phyloP scores from a whole-genome alignment of 2,329 filamentous ascomycete species.

The Fonsecaea pugnacius region DNA sequence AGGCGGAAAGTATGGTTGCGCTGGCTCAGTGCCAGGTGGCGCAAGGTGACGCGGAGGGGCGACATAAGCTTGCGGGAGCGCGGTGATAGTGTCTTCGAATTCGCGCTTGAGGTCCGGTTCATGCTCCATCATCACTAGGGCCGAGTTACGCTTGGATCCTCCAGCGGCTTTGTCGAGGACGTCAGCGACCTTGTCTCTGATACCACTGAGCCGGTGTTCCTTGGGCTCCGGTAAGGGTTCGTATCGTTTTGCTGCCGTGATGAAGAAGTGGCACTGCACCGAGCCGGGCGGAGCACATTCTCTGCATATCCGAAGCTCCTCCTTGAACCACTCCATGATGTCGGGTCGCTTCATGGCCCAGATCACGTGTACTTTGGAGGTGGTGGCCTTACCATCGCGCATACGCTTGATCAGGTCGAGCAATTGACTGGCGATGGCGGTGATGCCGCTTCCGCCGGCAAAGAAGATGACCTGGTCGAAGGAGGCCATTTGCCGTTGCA shows the following conservation, averaged over 20 bases:
- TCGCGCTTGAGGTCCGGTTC: conserved; percentile 74
- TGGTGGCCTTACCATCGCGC: conserved; percentile 91
- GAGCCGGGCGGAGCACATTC: conserved; percentile 86
- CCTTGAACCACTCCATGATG: conserved; percentile 96
- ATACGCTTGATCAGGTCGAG: conserved; percentile 95
- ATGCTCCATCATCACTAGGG: conserved; percentile 75
- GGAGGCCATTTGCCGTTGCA: conserved; percentile 84
- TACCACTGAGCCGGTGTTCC: conserved; percentile 57
- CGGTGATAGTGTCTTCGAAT: conserved; percentile 76
- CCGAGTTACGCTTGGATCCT: conserved; percentile 83
- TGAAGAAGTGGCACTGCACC: conserved; percentile 92
- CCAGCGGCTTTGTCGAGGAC: conserved; percentile 75
- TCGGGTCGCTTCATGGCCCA: conserved; percentile 91
- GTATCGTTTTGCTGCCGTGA: conserved; percentile 73
- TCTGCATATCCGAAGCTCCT: conserved; percentile 88
- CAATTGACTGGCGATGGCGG: conserved; percentile 86
- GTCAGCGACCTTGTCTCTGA: conserved; percentile 85
- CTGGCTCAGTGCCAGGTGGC: conserved; percentile 2
- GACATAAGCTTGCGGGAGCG: conserved; percentile 65
- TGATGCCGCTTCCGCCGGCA: conserved; percentile 92
- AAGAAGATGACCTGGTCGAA: conserved; percentile 94
- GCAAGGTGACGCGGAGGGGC: conserved; percentile 34
- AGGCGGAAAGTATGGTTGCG: conserved; percentile 30
- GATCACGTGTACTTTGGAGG: conserved; percentile 86
- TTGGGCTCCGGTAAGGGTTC: conserved; percentile 42